These are phyloP conservation scores for Penicillium digitatum DNA, from an alignment of 2,329 filamentous ascomycete genomes.

Conservation along the genomic window DNA sequence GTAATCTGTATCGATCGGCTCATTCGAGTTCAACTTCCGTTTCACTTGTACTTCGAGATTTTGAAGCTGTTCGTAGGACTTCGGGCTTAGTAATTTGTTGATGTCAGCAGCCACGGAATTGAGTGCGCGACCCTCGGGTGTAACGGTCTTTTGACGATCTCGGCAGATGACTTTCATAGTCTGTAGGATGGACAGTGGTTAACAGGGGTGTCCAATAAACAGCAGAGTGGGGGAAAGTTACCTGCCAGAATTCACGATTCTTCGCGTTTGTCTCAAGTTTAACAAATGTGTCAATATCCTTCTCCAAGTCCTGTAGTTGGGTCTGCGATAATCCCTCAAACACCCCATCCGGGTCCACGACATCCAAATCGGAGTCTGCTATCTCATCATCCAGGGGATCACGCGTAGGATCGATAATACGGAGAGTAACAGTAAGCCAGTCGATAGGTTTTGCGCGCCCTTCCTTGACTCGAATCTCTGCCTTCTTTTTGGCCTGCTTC, in stretches of 20 bases:
- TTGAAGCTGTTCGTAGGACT: conserved; percentile 81
- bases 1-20: conserved; percentile 93
- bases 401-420: conserved; percentile 79
- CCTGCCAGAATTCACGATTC: conserved; percentile 85
- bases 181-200: conserved; percentile 34
- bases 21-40: conserved; percentile 78
- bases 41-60: conserved; percentile 81
- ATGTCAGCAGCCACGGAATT: conserved; percentile 82
- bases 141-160: conserved; percentile 65
- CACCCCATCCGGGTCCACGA: conserved; percentile 76
- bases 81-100: conserved; percentile 78
- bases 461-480: conserved; percentile 87
- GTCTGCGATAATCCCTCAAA: conserved; percentile 66
- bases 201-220: background rate
- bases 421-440: conserved; percentile 84
- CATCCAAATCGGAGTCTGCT: conserved; percentile 68
- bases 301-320: conserved; percentile 71
- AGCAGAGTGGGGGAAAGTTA: conserved; percentile 32
- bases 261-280: conserved; percentile 71
- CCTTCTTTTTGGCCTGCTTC: conserved; percentile 97
- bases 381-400: conserved; percentile 79
- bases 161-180: conserved; percentile 80
- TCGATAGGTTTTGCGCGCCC: conserved; percentile 89
- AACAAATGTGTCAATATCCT: conserved; percentile 75
- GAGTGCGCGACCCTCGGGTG: conserved; percentile 68